These are phyloP conservation scores for Hanseniaspora meyeri DNA, from an alignment of 805 yeast species.

Conservation along the genomic window DNA sequence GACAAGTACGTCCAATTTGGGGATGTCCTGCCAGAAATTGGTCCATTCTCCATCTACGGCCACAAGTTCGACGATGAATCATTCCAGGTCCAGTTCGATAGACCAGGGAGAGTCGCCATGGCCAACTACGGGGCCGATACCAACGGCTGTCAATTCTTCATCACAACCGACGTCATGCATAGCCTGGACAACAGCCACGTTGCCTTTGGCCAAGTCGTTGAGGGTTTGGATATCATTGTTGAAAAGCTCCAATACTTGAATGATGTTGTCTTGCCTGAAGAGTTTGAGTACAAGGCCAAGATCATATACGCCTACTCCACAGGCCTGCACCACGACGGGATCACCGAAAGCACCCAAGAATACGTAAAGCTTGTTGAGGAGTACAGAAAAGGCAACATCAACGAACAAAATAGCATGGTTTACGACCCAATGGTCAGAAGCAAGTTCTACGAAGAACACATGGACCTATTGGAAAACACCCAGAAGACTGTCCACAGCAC, in stretches of 20 bases:
- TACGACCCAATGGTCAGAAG: conserved; percentile 9
- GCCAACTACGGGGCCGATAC: conserved; percentile 59
- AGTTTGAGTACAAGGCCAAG: conserved; percentile 34
- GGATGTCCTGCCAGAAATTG: conserved; percentile 63
- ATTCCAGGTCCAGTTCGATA: conserved; percentile 52
- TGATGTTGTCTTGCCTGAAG: conserved; percentile 16
- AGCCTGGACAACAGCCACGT: conserved; percentile 56
- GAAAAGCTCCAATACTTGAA: conserved; percentile 47
- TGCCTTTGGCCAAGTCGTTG: conserved; percentile 65
- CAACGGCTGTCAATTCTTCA: conserved; percentile 60
- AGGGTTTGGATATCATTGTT: conserved; percentile 49
- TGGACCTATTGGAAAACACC: neutral
- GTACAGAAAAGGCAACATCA: conserved; percentile 23
- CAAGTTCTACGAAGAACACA: conserved; percentile 1
- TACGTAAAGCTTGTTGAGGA: conserved; percentile 20
- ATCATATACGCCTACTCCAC: conserved; percentile 30
- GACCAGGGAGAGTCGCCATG: conserved; percentile 59
- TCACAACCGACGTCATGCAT: conserved; percentile 39
- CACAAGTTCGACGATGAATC: conserved; percentile 65
- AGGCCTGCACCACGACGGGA: conserved; percentile 19
- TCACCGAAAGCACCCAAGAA: conserved; percentile 18
- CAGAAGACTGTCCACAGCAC: neutral
- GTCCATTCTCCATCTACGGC: conserved; percentile 75
- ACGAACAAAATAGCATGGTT: conserved; percentile 6
- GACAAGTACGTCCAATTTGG: conserved; percentile 83